phyloP scores from a whole-genome alignment of 306 rosid species.

The Vachellia collinsii region DNA sequence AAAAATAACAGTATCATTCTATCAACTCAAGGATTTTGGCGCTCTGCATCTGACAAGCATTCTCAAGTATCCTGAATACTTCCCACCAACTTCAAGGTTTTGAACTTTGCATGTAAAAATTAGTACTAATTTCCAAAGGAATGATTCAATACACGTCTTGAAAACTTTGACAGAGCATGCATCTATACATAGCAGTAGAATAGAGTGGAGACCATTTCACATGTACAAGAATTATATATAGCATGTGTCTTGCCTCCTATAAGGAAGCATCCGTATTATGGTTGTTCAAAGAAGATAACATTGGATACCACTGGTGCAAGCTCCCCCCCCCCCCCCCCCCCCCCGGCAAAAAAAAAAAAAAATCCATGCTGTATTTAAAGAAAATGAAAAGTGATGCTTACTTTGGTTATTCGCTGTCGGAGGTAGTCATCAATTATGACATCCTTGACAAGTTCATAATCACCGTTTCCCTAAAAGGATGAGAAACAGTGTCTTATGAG shows the following conservation, averaged over 20 bases:
- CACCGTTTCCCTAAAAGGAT: constrained; percentile 79
- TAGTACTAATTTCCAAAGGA: background rate
- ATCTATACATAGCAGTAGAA: background rate
- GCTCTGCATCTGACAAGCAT: too few relatives aligned
- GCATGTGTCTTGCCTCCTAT: background rate
- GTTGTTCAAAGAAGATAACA: background rate
- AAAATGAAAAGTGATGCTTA: constrained; percentile 22
- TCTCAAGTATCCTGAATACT: background rate
- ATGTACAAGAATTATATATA: background rate
- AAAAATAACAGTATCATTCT: background rate
- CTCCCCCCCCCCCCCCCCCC: too few relatives aligned
- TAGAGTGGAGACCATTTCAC: background rate
- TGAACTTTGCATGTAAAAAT: background rate
- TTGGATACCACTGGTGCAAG: background rate
- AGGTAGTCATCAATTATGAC: constrained; percentile 81
- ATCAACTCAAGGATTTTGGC: too few relatives aligned
- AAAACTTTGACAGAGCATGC: background rate
- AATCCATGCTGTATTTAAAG: background rate
- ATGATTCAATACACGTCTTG: background rate
- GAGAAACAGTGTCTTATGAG: background rate
- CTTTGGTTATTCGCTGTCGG: constrained; percentile 69
- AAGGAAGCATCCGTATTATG: background rate
- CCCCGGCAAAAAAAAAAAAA: too few relatives aligned
- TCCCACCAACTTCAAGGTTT: background rate
- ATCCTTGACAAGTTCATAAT: constrained; percentile 87